Evolutionary conservation across 768 basidiomycete genomes (phyloP).

Genomic region (Phaeotremella skinneri): DNA sequence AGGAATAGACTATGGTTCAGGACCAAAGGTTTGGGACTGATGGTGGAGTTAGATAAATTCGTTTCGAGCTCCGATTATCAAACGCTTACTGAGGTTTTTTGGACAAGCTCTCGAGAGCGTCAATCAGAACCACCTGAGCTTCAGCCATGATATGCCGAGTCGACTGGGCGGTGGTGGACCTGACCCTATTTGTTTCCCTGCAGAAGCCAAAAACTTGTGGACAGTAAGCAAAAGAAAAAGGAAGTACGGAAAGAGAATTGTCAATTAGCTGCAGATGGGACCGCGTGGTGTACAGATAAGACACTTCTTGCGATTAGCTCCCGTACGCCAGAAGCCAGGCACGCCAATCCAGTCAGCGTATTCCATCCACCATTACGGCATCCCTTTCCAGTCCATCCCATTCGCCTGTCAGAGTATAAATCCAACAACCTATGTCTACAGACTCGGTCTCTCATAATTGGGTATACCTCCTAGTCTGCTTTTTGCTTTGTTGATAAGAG

Average conservation of each 20-base stretch:
- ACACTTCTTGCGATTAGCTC: too few species aligned
- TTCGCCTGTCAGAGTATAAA: too few species aligned
- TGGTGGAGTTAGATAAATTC: not conserved
- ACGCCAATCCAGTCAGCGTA: too few species aligned
- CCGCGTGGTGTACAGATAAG: not conserved
- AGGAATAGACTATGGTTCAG: constrained; percentile 48
- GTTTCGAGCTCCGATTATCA: not conserved
- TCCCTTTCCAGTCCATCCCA: too few species aligned
- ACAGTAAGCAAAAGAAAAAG: not conserved
- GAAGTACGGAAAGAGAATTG: not conserved
- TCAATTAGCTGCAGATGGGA: not conserved
- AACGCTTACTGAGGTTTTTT: constrained; percentile 2
- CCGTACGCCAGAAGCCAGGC: too few species aligned
- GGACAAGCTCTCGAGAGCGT: not conserved
- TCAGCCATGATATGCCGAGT: not conserved
- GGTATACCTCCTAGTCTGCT: too few species aligned
- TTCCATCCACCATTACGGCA: too few species aligned
- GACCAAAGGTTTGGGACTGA: constrained; percentile 32
- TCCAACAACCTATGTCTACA: too few species aligned
- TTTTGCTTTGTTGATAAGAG: too few species aligned
- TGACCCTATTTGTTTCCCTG: not conserved
- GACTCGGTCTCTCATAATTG: too few species aligned
- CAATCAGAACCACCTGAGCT: not conserved
- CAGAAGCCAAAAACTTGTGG: not conserved
- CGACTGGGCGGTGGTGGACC: not conserved